phyloP scores from a whole-genome alignment of 768 basidiomycete genomes.

The Pseudohyphozyma bogoriensis region DNA sequence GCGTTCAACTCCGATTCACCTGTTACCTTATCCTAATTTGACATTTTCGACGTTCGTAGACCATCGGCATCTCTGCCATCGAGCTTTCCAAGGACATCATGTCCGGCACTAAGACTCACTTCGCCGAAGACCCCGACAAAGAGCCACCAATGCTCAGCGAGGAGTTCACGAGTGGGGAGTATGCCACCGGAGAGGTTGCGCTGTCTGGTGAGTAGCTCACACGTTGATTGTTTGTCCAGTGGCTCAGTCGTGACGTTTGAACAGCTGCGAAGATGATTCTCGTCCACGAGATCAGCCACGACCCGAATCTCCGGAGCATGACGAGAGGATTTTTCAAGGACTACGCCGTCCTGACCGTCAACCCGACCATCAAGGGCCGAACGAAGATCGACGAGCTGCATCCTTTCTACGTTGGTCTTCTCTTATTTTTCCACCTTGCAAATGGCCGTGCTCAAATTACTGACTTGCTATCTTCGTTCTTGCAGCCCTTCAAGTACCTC shows the following conservation, averaged over 20 bases:
- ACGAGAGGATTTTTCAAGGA: conserved; percentile 65
- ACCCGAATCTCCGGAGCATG: conserved; percentile 71
- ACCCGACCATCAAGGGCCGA: conserved; percentile 75
- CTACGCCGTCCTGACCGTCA: conserved; percentile 64
- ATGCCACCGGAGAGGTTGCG: not conserved
- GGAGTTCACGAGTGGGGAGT: conserved; percentile 49
- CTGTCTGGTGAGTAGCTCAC: conserved; percentile 9
- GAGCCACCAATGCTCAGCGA: conserved; percentile 74
- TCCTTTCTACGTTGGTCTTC: conserved; percentile 44
- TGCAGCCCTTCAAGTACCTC: conserved; percentile 90
- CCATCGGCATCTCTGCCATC: conserved; percentile 70
- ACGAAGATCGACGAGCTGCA: conserved; percentile 45
- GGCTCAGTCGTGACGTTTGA: not conserved
- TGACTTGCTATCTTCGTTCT: conserved; percentile 3
- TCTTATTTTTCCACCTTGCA: conserved; percentile 21
- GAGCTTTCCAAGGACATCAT: conserved; percentile 76
- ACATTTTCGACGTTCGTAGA: conserved; percentile 43
- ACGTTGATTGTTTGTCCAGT: too few relatives aligned
- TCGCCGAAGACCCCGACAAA: conserved; percentile 70
- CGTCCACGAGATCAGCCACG: conserved; percentile 81
- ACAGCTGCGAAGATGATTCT: conserved; percentile 53
- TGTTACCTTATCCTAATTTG: not conserved
- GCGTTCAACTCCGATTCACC: conserved; percentile 28
- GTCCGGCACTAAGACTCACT: conserved; percentile 43
- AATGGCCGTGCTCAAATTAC: not conserved